Conservation (phyloP, 2,329 filamentous ascomycete genomes). For the Xylariaceae sp. region DNA sequence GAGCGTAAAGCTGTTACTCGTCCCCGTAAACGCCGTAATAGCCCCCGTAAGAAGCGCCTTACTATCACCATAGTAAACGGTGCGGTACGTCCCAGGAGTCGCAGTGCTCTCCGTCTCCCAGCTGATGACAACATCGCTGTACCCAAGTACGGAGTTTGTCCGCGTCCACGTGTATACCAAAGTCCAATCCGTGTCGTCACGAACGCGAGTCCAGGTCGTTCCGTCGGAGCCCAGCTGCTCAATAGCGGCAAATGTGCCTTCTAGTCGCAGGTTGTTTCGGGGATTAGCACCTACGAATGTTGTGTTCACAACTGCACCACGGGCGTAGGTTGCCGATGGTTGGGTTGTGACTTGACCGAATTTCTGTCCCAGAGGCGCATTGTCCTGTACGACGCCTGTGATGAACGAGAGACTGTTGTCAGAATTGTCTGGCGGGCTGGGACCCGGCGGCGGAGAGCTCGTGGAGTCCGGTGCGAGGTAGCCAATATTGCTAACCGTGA, state of each 20-base stretch:
- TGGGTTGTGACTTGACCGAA: slow-evolving; percentile 69
- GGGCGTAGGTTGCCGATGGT: slow-evolving; percentile 50
- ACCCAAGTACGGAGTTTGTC: slow-evolving; percentile 36
- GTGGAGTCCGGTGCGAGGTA: slow-evolving; percentile 56
- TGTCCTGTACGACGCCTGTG: slow-evolving; percentile 72
- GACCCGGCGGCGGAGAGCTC: slow-evolving; percentile 49
- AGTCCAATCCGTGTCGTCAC: slow-evolving; percentile 79
- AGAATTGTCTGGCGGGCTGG: slow-evolving; percentile 74
- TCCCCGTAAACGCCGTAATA: slow-evolving; percentile 68
- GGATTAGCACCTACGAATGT: slow-evolving; percentile 87
- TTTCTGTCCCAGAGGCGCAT: slow-evolving; percentile 58
- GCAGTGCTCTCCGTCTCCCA: slow-evolving; percentile 73
- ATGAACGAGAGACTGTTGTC: slow-evolving; percentile 78
- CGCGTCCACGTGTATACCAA: slow-evolving; percentile 78
- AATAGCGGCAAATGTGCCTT: slow-evolving; percentile 73
- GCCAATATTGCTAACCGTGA: slow-evolving; percentile 69
- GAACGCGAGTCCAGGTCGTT: slow-evolving; percentile 61
- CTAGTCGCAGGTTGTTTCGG: slow-evolving; percentile 79
- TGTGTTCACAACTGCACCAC: slow-evolving; percentile 61
- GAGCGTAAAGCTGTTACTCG: slow-evolving; percentile 54
- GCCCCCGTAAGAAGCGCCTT: slow-evolving; percentile 61
- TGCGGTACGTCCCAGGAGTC: slow-evolving; percentile 66
- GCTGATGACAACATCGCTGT: slow-evolving; percentile 70
- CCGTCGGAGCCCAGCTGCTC: slow-evolving; percentile 55
- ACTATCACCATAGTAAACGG: slow-evolving; percentile 81